These are phyloP conservation scores for Aspergillus eucalypticola DNA, from an alignment of 2,329 filamentous ascomycete genomes.

Conservation along the genomic window DNA sequence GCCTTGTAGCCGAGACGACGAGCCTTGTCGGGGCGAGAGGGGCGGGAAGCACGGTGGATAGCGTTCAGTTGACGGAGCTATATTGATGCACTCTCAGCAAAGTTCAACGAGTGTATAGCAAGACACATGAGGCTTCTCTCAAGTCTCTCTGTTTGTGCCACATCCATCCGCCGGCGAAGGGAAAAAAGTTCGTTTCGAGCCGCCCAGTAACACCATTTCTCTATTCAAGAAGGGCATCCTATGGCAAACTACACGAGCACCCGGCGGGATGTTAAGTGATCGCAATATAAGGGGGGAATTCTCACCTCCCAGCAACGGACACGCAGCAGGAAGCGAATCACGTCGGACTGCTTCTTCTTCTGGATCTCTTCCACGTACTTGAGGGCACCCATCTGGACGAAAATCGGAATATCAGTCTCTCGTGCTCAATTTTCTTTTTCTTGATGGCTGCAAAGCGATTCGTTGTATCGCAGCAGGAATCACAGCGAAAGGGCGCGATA, in stretches of 20 bases:
- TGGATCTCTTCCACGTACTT: conserved; percentile 99
- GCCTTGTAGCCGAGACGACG: conserved; percentile 99
- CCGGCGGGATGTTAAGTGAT: conserved; percentile 41
- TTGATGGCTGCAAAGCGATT: background rate
- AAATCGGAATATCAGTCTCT: conserved; percentile 19
- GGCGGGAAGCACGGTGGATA: conserved; percentile 97
- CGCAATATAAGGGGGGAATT: conserved; percentile 38
- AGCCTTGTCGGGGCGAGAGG: conserved; percentile 99
- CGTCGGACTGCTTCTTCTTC: conserved; percentile 99
- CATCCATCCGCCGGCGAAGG: conserved; percentile 44
- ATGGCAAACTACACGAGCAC: conserved; percentile 38
- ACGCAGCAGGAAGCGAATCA: conserved; percentile 99
- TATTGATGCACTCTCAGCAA: conserved; percentile 99
- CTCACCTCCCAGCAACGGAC: conserved; percentile 98
- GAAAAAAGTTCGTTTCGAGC: conserved; percentile 26
- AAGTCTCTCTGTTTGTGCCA: conserved; percentile 43
- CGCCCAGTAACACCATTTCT: conserved; percentile 34
- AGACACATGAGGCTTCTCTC: conserved; percentile 49
- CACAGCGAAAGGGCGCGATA: background rate
- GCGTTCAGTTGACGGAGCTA: conserved; percentile 99
- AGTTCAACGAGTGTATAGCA: conserved; percentile 99
- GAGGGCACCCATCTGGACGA: conserved; percentile 88
- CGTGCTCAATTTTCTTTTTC: background rate
- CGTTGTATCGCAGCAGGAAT: background rate
- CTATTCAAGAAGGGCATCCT: conserved; percentile 25